A percentile compares a stretch with the other conserved stretches of the same genome.
Conservation (phyloP, 2,329 filamentous ascomycete genomes). For the Aspergillus quadrilineatus region DNA sequence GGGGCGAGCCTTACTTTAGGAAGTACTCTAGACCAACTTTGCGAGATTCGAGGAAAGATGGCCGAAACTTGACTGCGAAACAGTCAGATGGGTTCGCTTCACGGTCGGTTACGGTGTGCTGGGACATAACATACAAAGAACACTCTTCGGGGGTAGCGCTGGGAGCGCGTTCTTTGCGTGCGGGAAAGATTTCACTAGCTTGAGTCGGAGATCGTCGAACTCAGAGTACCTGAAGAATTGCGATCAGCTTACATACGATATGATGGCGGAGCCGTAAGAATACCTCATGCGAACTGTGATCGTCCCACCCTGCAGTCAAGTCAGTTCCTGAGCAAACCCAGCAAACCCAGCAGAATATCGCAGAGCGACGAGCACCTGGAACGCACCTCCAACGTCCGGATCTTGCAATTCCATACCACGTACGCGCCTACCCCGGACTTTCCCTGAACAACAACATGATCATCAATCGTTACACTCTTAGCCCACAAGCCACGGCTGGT, state of each 20-base stretch:
- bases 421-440: constrained; percentile 73
- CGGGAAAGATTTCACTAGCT: constrained; percentile 77
- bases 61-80: constrained; percentile 66
- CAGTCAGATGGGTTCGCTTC: constrained; percentile 12
- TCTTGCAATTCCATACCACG: constrained; percentile 88
- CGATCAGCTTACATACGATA: constrained; percentile 20
- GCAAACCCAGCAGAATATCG: neutral
- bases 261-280: constrained; percentile 4
- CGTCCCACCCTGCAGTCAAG: constrained; percentile 50
- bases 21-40: constrained; percentile 86
- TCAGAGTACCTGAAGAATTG: constrained; percentile 70
- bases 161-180: constrained; percentile 82
- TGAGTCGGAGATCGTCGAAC: constrained; percentile 77
- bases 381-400: constrained; percentile 79
- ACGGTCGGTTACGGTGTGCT: neutral
- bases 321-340: constrained; percentile 13
- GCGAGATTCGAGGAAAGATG: constrained; percentile 80
- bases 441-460: constrained; percentile 62
- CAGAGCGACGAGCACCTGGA: neutral
- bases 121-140: constrained; percentile 64
- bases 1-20: constrained; percentile 65
- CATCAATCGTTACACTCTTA: constrained; percentile 59
- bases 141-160: constrained; percentile 84
- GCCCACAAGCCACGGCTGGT: constrained; percentile 62
- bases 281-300: constrained; percentile 62